Conservation (phyloP, 352 stramenopile genomes). For the Globisporangium heterothallicum region DNA sequence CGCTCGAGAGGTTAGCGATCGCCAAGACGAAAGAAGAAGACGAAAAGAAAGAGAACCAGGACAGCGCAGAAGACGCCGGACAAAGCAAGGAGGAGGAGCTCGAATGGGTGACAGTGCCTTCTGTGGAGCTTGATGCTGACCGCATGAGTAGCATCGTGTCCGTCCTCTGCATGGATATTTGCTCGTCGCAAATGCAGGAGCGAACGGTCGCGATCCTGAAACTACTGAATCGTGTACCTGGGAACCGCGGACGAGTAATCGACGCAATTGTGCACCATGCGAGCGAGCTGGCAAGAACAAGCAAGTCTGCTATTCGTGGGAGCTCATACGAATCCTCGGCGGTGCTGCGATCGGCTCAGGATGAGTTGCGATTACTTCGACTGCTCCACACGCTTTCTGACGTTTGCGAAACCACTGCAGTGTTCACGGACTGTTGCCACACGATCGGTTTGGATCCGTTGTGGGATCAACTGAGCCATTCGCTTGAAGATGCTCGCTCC, state of each 20-base stretch:
- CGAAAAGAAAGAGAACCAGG: constrained; percentile 35
- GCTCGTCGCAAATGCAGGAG: constrained; percentile 76
- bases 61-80: constrained; percentile 15
- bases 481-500: constrained; percentile 71
- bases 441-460: constrained; percentile 62
- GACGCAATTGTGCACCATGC: constrained; percentile 63
- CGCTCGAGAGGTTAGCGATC: constrained; percentile 65
- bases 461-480: constrained; percentile 73
- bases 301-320: constrained; percentile 6
- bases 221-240: constrained; percentile 57
- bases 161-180: constrained; percentile 76
- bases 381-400: constrained; percentile 94
- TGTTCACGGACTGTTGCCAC: constrained; percentile 71
- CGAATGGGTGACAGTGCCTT: constrained; percentile 72
- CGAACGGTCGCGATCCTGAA: constrained; percentile 77
- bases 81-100: constrained; percentile 20
- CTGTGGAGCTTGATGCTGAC: constrained; percentile 40
- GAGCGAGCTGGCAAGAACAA: constrained; percentile 33
- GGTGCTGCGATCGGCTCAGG: constrained; percentile 68
- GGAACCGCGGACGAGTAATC: constrained; percentile 58
- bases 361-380: constrained; percentile 94
- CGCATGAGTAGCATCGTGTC: constrained; percentile 59
- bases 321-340: constrained; percentile 59
- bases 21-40: constrained; percentile 22
- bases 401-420: constrained; percentile 56